phyloP scores from a whole-genome alignment of 495 filamentous ascomycete species.

The Chaetomium fimeti region DNA sequence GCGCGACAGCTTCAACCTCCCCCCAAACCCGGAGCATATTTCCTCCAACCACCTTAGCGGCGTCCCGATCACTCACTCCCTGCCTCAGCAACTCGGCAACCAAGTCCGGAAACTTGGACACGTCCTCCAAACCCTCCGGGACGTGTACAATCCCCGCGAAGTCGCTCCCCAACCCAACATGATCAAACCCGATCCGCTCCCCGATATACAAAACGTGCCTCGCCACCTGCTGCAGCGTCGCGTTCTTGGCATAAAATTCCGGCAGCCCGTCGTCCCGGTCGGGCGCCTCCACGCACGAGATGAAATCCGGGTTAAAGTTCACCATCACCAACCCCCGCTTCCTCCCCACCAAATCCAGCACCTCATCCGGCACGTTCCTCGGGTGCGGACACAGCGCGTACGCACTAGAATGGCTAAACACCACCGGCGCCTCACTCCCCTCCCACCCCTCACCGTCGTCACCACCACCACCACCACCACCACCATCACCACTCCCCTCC shows the following conservation, averaged over 20 bases:
- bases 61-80: conserved; percentile 67
- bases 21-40: conserved; percentile 77
- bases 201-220: conserved; percentile 72
- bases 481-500: conserved; percentile 61
- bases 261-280: conserved; percentile 59
- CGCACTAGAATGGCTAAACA: conserved; percentile 70
- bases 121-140: conserved; percentile 69
- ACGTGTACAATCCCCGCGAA: conserved; percentile 64
- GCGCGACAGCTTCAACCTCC: conserved; percentile 65
- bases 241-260: conserved; percentile 58
- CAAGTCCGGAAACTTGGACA: conserved; percentile 78
- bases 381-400: conserved; percentile 66
- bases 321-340: conserved; percentile 69
- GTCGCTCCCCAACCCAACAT: conserved; percentile 74
- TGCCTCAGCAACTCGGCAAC: conserved; percentile 68
- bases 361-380: conserved; percentile 70
- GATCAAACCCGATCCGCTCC: conserved; percentile 64
- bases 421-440: conserved; percentile 63
- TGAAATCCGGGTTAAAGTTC: conserved; percentile 76
- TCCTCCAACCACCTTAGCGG: conserved; percentile 64
- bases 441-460: too few relatives aligned
- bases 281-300: conserved; percentile 59
- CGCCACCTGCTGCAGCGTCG: conserved; percentile 76
- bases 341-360: conserved; percentile 61
- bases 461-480: conserved; percentile 55